These are phyloP conservation scores for Tetrahymena malaccensis DNA, from an alignment of 73 alveolate genomes.

Conservation along the genomic window DNA sequence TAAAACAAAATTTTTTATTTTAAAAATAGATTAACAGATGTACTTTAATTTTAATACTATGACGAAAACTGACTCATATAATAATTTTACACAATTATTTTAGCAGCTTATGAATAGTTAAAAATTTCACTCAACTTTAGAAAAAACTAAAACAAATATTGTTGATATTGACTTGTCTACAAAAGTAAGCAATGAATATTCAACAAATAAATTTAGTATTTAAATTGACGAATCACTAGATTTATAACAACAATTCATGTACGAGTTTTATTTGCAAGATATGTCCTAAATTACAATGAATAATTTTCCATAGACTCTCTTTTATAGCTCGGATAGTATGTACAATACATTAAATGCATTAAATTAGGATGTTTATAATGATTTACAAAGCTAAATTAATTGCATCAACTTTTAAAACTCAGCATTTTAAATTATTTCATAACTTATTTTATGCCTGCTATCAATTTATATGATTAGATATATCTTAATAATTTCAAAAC, in stretches of 20 bases:
- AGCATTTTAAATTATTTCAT: neutral
- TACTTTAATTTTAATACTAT: neutral
- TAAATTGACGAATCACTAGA: neutral
- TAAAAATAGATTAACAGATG: neutral
- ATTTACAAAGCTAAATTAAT: neutral
- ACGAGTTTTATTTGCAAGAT: neutral
- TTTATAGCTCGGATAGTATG: neutral
- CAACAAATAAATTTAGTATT: neutral
- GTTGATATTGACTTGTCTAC: neutral
- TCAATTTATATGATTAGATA: neutral
- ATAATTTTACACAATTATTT: neutral
- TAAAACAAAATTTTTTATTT: neutral
- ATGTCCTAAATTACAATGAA: neutral
- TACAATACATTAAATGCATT: neutral
- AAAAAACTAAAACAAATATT: neutral
- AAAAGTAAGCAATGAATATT: neutral
- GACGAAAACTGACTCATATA: neutral
- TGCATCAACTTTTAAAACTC: neutral
- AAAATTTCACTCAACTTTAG: neutral
- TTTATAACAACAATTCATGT: neutral
- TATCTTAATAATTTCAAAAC: neutral
- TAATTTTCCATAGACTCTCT: neutral
- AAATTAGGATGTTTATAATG: neutral
- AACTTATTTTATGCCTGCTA: neutral
- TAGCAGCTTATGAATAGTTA: neutral